Evolutionary conservation across 2,329 filamentous ascomycete genomes (phyloP).

Genomic region (Davidsoniella neocaledoniae): DNA sequence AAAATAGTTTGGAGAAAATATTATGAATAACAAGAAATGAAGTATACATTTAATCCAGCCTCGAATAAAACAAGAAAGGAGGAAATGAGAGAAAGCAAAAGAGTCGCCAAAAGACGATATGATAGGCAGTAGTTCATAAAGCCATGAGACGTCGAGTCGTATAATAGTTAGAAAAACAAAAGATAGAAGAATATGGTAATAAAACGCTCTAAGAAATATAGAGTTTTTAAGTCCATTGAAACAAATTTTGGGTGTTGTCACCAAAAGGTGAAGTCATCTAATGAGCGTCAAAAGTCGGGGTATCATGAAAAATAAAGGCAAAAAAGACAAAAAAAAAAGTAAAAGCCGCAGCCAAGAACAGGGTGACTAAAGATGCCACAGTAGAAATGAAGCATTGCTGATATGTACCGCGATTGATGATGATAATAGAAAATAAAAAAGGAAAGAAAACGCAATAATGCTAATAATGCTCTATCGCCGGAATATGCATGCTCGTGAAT

Average conservation of each 20-base stretch:
- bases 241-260: neutral
- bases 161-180: slow-evolving; percentile 6
- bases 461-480: slow-evolving; percentile 30
- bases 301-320: slow-evolving; percentile 15
- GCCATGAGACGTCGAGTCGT: slow-evolving; percentile 6
- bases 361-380: too few species aligned
- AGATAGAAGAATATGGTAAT: neutral
- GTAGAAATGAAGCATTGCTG: too few species aligned
- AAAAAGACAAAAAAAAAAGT: slow-evolving; percentile 1
- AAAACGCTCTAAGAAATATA: neutral
- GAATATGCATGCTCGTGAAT: slow-evolving; percentile 18
- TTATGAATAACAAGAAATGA: neutral
- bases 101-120: slow-evolving; percentile 3
- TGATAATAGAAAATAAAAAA: neutral
- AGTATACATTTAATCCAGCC: neutral
- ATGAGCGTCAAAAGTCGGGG: slow-evolving; percentile 31
- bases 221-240: neutral
- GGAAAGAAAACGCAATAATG: slow-evolving; percentile 24
- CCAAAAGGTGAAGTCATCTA: slow-evolving; percentile 18
- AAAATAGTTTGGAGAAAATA: neutral
- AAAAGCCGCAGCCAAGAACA: neutral
- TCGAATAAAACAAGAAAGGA: neutral
- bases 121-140: neutral
- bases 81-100: neutral
- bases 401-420: too few species aligned